Base-by-base conservation (phyloP, 805 yeast species). In the Barnettozyma botsteinii region DNA sequence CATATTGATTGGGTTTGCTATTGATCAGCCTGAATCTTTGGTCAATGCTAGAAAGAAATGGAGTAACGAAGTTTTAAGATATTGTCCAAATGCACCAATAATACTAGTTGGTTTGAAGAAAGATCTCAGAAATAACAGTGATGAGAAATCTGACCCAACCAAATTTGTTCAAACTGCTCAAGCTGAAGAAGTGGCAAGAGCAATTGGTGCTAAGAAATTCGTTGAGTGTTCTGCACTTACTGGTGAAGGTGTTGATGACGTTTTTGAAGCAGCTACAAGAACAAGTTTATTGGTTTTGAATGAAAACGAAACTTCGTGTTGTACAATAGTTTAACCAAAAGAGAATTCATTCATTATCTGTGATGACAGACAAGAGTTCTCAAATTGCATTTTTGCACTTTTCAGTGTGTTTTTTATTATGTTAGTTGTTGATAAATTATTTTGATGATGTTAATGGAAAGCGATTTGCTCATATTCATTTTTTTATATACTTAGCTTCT, bases 171-270 rank as follows among this genome's bases (percentile, higher is more conserved):
- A 73, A 51, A 51, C 53, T 5, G 22, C 42, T 12, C 75, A 73
- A 47, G 97, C 84, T 5, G 82, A 81, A 49, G 68, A 67, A 35
- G 83, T 80, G 20, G 95, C 96, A 0, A 71, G 71, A 40, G 73
- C 75, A 40, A 83, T 89, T 29, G 95, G 95, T 5, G 96, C 96
- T 1, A 79, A 82, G 47, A 73, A 69, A 46, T 89, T 85, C 57
- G 63, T 89, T 56, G 96, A 89, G 55, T 86, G 96, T 56, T 84
- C 95, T 35, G 87, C 97, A 1, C 66, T 89, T 49, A 85, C 95
- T 2, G 97, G 97, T 5, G 95, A 86, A 57, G 95, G 95, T 11
- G 97, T 89, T 18, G 96, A 88, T 60, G 94, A 85, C 56, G 89
- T 89, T 3, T 88, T 89, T 59, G 97, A 89, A 62, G 77, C 78